These are phyloP conservation scores for Falciphora oryzae DNA, from an alignment of 2,329 filamentous ascomycete genomes.

Conservation along the genomic window DNA sequence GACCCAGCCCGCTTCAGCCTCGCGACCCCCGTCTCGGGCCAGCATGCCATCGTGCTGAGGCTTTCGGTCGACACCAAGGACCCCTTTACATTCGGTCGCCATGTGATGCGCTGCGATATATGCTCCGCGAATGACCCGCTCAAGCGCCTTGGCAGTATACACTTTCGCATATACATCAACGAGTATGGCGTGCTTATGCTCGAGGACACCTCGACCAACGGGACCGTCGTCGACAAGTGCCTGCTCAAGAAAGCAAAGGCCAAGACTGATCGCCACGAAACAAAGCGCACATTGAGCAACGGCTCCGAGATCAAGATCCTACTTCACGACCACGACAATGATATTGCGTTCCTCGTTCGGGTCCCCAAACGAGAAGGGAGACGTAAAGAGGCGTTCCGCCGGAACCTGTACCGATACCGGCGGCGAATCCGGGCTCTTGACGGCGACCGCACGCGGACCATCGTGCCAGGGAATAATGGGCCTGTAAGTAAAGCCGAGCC, in stretches of 20 bases:
- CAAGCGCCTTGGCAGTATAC: constrained; percentile 82
- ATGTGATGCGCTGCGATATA: constrained; percentile 64
- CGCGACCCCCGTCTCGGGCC: constrained; percentile 43
- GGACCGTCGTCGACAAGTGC: constrained; percentile 75
- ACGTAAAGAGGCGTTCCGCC: constrained; percentile 58
- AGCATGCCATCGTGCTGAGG: constrained; percentile 70
- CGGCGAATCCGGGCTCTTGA: constrained; percentile 25
- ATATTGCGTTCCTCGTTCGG: constrained; percentile 78
- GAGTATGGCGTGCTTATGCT: constrained; percentile 83
- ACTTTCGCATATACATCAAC: constrained; percentile 92
- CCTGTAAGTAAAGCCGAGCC: constrained; percentile 29
- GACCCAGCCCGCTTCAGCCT: constrained; percentile 45
- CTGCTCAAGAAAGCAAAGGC: constrained; percentile 46
- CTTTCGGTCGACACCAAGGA: constrained; percentile 70
- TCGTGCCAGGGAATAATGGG: constrained; percentile 41
- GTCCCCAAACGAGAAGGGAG: constrained; percentile 69
- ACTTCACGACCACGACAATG: constrained; percentile 42
- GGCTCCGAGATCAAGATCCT: constrained; percentile 69
- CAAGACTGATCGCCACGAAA: constrained; percentile 18
- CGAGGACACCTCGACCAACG: constrained; percentile 92
- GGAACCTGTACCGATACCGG: constrained; percentile 66
- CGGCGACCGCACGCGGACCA: constrained; percentile 36
- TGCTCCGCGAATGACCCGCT: constrained; percentile 59
- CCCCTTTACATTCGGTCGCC: constrained; percentile 82
- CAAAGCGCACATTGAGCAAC: constrained; percentile 59